phyloP scores from a whole-genome alignment of 305 asterid species.

The Solanum hybrid region DNA sequence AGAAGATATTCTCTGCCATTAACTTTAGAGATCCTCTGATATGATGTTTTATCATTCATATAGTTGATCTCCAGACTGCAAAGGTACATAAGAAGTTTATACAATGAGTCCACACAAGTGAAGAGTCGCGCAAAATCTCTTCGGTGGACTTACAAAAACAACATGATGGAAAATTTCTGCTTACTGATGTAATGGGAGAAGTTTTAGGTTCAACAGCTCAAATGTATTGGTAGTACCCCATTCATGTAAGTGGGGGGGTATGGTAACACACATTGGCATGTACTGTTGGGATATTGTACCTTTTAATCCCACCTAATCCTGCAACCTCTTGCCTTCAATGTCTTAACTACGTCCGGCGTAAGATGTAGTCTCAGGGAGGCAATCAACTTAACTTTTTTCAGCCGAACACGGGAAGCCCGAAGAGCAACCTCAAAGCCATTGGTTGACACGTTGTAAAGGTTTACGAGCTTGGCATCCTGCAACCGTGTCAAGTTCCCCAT shows the following conservation, averaged over 20 bases:
- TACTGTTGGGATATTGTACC: neutral
- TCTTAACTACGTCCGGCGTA: conserved; percentile 29
- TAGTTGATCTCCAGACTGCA: neutral
- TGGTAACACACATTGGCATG: neutral
- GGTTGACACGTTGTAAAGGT: conserved; percentile 41
- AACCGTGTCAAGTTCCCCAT: conserved; percentile 57
- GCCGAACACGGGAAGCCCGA: conserved; percentile 38
- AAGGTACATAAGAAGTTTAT: neutral
- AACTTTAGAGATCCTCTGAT: neutral
- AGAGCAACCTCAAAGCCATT: conserved; percentile 54
- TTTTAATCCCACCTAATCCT: conserved; percentile 63
- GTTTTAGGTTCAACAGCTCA: neutral
- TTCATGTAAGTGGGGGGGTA: neutral
- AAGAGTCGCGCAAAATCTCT: neutral
- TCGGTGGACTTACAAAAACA: neutral
- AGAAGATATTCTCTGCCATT: neutral
- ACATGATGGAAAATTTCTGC: neutral
- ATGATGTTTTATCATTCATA: neutral
- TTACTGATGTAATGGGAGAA: neutral
- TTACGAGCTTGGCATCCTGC: conserved; percentile 54
- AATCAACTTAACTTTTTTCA: conserved; percentile 55
- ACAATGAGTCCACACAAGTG: neutral
- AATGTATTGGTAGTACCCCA: neutral
- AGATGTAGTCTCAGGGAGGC: conserved; percentile 28
- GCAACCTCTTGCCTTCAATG: conserved; percentile 48